These are phyloP conservation scores for Coemansia sp. DNA, from an alignment of 192 early-diverging fungal genomes.

Conservation along the genomic window DNA sequence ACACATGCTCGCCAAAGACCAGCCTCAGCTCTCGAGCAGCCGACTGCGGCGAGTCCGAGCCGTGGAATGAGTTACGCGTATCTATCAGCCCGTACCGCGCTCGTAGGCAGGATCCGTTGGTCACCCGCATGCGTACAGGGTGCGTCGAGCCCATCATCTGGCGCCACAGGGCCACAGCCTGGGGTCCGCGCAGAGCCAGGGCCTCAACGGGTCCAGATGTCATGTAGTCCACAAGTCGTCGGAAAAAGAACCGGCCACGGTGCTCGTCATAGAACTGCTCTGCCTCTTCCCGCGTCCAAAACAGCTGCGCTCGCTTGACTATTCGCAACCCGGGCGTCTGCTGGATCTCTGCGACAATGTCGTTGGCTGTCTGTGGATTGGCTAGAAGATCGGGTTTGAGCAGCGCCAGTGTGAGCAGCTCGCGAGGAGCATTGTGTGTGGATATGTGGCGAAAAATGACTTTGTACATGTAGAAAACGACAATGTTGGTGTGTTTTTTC, in stretches of 20 bases:
- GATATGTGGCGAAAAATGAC: background rate
- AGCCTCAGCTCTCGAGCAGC: constrained; percentile 60
- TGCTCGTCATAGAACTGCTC: constrained; percentile 67
- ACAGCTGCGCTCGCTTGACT: constrained; percentile 33
- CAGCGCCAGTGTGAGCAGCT: constrained; percentile 61
- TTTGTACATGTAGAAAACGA: no score
- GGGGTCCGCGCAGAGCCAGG: constrained; percentile 55
- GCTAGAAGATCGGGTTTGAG: constrained; percentile 73
- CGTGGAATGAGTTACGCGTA: constrained; percentile 74
- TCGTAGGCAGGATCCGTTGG: constrained; percentile 55
- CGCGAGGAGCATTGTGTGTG: background rate
- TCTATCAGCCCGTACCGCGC: constrained; percentile 69
- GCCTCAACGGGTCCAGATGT: constrained; percentile 65
- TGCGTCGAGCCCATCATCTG: constrained; percentile 63
- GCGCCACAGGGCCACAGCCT: constrained; percentile 64
- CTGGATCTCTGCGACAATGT: constrained; percentile 50
- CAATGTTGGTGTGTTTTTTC: no score
- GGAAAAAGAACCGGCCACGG: constrained; percentile 63
- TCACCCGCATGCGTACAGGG: constrained; percentile 63
- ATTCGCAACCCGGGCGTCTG: constrained; percentile 37
- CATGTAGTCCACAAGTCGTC: constrained; percentile 70
- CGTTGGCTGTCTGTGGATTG: constrained; percentile 44
- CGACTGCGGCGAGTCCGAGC: constrained; percentile 62
- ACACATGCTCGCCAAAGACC: constrained; percentile 50
- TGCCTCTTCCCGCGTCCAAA: constrained; percentile 60